Percentiles rank a stretch among this genome's conserved stretches.
These are phyloP conservation scores for Moricandia arvensis DNA, from an alignment of 345 rosid genomes.

Conservation along the genomic window DNA sequence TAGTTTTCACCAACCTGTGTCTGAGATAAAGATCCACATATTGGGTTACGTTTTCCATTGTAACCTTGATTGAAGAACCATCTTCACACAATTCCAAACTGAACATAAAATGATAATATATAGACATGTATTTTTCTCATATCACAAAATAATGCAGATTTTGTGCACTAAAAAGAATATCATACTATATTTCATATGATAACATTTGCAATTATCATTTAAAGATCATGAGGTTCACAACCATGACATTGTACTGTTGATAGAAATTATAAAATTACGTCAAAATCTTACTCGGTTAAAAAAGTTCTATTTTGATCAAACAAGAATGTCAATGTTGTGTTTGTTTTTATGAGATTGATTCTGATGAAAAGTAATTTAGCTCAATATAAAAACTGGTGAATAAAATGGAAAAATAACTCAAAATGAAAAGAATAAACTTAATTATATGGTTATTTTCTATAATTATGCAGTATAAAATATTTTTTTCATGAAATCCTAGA, in stretches of 20 bases:
- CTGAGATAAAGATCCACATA: neutral
- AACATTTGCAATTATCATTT: neutral
- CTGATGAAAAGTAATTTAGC: neutral
- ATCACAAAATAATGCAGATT: neutral
- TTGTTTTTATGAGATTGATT: neutral
- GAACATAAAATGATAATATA: neutral
- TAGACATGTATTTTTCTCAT: neutral
- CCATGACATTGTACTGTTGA: neutral
- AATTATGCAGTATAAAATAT: no score
- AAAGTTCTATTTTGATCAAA: neutral
- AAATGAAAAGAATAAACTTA: neutral
- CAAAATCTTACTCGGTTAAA: neutral
- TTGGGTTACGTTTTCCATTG: neutral
- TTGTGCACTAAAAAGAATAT: neutral
- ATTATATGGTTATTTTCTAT: no score
- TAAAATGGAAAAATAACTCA: neutral
- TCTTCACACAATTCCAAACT: neutral
- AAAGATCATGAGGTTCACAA: neutral
- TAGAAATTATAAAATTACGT: neutral
- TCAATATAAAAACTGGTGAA: neutral
- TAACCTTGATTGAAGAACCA: neutral
- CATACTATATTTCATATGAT: neutral
- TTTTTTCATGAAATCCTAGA: no score
- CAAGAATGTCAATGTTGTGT: neutral
- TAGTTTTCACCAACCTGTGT: neutral